Conservation (phyloP, 1,284 basidiomycete genomes). For the Kwoniella shivajii region DNA sequence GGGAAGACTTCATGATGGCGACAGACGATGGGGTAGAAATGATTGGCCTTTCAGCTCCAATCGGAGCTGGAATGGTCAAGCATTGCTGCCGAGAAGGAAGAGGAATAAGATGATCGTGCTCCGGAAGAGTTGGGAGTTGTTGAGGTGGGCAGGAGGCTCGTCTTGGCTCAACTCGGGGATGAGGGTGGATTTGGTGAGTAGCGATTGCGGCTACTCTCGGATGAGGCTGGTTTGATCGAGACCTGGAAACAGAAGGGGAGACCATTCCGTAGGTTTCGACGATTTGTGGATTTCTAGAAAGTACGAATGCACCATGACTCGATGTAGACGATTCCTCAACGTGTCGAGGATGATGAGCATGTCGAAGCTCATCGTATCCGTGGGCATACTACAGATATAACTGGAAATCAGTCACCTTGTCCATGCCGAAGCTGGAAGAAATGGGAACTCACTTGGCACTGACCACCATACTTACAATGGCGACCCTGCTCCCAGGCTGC, state of each 20-base stretch:
- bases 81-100: not conserved
- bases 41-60: slow-evolving; percentile 12
- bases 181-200: not conserved
- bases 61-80: slow-evolving; percentile 7
- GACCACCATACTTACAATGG: slow-evolving; percentile 14
- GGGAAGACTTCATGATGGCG: not conserved
- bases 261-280: not conserved
- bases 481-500: slow-evolving; percentile 10
- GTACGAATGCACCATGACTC: not conserved
- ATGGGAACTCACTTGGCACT: slow-evolving; percentile 18
- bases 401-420: not conserved
- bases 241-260: not conserved
- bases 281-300: no score
- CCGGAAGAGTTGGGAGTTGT: slow-evolving; percentile 8
- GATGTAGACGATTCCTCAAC: not conserved
- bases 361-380: slow-evolving; percentile 23
- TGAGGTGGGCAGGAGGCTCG: slow-evolving; percentile 13
- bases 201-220: not conserved
- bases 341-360: slow-evolving; percentile 1
- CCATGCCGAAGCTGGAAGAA: not conserved
- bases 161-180: not conserved
- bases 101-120: not conserved
- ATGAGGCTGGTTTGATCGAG: not conserved
- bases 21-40: not conserved
- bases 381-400: slow-evolving; percentile 25